A percentile compares a stretch with the other conserved stretches of the same genome.
These are phyloP conservation scores for Coemansia sp. DNA, from an alignment of 192 early-diverging fungal genomes.

Conservation along the genomic window DNA sequence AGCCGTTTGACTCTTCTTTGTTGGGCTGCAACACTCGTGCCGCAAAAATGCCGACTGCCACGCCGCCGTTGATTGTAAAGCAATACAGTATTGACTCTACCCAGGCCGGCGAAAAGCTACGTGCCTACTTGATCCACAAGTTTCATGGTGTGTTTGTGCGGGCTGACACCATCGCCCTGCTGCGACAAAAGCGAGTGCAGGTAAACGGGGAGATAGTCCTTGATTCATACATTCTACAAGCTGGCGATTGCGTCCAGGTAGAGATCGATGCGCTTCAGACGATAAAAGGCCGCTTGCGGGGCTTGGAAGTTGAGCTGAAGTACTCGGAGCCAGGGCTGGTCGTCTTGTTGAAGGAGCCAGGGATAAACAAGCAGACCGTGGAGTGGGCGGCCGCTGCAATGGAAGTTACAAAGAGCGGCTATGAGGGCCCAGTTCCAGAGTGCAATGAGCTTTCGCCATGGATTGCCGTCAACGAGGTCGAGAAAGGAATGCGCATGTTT, in stretches of 20 bases:
- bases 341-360: slow-evolving; percentile 60
- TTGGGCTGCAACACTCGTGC: too few species aligned
- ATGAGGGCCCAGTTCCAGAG: neutral
- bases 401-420: neutral
- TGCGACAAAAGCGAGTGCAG: slow-evolving; percentile 47
- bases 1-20: too few species aligned
- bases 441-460: slow-evolving; percentile 20
- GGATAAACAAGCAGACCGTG: slow-evolving; percentile 21
- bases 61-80: neutral
- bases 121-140: slow-evolving; percentile 25
- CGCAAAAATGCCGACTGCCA: neutral
- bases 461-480: slow-evolving; percentile 54
- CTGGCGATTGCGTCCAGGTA: slow-evolving; percentile 54
- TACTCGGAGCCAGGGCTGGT: slow-evolving; percentile 57
- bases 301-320: slow-evolving; percentile 46
- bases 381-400: slow-evolving; percentile 33
- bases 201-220: slow-evolving; percentile 56
- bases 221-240: slow-evolving; percentile 50
- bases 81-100: slow-evolving; percentile 2
- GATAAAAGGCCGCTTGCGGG: slow-evolving; percentile 44
- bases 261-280: slow-evolving; percentile 44
- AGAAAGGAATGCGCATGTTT: slow-evolving; percentile 58
- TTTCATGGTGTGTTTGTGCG: slow-evolving; percentile 36
- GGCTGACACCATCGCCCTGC: slow-evolving; percentile 16
- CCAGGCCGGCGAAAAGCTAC: slow-evolving; percentile 29